Evolutionary conservation across 805 yeast species (phyloP).

Genomic region (Candida rishiriensis): DNA sequence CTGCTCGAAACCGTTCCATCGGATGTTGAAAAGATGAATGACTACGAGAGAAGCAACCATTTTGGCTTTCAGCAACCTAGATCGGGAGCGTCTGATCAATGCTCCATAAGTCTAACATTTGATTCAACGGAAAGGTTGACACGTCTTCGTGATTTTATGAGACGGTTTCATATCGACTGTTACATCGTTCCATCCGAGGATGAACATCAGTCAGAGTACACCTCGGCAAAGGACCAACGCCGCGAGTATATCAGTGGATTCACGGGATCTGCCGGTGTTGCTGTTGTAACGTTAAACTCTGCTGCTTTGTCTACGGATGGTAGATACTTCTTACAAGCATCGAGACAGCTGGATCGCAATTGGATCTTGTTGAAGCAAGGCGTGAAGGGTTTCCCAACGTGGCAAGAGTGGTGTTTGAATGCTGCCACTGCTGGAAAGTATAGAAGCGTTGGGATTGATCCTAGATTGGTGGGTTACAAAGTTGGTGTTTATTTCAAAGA

Average conservation of each 20-base stretch:
- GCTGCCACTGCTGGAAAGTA: constrained; percentile 43
- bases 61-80: not conserved
- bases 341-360: constrained; percentile 67
- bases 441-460: constrained; percentile 76
- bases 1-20: not conserved
- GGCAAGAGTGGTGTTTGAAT: constrained; percentile 76
- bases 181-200: constrained; percentile 73
- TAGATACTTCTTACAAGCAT: constrained; percentile 89
- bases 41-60: not conserved
- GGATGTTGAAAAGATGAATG: not conserved
- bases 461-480: constrained; percentile 57
- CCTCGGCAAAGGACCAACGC: constrained; percentile 74
- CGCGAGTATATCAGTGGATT: constrained; percentile 82
- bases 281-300: constrained; percentile 63
- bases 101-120: constrained; percentile 6
- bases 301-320: constrained; percentile 93
- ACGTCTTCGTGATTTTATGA: constrained; percentile 42
- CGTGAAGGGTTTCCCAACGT: constrained; percentile 58
- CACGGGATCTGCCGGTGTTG: constrained; percentile 91
- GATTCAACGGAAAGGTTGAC: constrained; percentile 34
- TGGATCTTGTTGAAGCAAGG: constrained; percentile 87
- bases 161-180: constrained; percentile 40
- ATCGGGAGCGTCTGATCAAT: not conserved
- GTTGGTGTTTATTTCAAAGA: constrained; percentile 38
- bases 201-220: constrained; percentile 91